Base-by-base conservation (phyloP, 139 green algal genomes). In the Chlamydomonas sp. region DNA sequence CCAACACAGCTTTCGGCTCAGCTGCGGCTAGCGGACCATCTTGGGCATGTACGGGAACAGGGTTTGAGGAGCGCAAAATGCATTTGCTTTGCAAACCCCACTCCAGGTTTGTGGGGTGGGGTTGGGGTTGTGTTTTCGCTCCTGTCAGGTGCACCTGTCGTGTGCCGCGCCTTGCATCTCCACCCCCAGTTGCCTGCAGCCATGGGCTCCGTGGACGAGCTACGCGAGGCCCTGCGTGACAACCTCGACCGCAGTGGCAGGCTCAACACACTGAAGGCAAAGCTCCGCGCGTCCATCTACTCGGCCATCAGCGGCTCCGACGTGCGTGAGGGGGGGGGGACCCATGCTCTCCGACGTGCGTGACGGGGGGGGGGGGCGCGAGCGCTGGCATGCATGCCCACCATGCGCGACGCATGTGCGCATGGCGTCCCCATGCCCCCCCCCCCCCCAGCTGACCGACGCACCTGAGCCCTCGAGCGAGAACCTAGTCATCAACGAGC, bases 401-500 rank as follows among this genome's bases (percentile, higher is more conserved):
- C n/a, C n/a, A n/a, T 24, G 63, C 1, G 35, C 20, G 4, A 3
- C 1, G 20, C 3, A 8, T 26, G 2, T 38, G 16, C 35, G 34
- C 1, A 28, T 13, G 3, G 1, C 22, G 24, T 29, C 38, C 2
- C 16, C 28, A 61, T 49, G 30, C 57, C 31, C 48, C 31, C 5
- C 31, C 3, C 20, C 8, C n/a, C 13, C 8, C 50, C 5, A 8
- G 13, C 50, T 24, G 13, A 47, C 10, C 31, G 30, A 68, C 10
- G 30, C 26, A 68, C 77, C 76, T 1, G 71, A 83, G 33, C 48
- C 76, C 5, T 72, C 47, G 22, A 81, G 76, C 30, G 83, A 89
- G 31, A 87, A 80, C 48, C 69, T 87, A 5, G 37, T 89, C 1
- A 81, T 89, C 33, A 89, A 89, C 49, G 83, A 89, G 76, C 74